A percentile compares a stretch with the other conserved stretches of the same genome.
Evolutionary conservation across 805 yeast species (phyloP).

Genomic region (Zygotorulaspora sp.): DNA sequence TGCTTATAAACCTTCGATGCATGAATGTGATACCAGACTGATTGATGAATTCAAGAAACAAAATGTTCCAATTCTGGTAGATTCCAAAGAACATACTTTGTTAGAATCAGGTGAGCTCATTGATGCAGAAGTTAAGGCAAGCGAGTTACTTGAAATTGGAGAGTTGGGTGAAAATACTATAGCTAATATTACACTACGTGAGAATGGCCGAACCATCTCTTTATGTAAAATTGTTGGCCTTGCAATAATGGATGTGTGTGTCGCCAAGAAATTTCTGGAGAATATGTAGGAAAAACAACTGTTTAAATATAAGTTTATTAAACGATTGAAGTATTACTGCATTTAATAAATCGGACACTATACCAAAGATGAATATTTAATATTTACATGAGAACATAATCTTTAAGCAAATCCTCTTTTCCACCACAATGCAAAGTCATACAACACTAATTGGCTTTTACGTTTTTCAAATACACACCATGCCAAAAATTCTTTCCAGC

Average conservation of each 20-base stretch:
- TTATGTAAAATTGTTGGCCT: slow-evolving; percentile 57
- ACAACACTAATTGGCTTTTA: slow-evolving; percentile 26
- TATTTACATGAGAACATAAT: slow-evolving; percentile 11
- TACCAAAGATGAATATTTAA: too few species aligned
- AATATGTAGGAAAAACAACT: not conserved
- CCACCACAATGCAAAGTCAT: slow-evolving; percentile 32
- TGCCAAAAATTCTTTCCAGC: slow-evolving; percentile 19
- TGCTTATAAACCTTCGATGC: slow-evolving; percentile 63
- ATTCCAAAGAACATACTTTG: slow-evolving; percentile 52
- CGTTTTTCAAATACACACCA: slow-evolving; percentile 31
- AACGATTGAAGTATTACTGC: too few species aligned
- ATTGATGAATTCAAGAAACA: slow-evolving; percentile 34
- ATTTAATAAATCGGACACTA: too few species aligned
- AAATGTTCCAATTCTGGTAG: slow-evolving; percentile 49
- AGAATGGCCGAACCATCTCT: slow-evolving; percentile 33
- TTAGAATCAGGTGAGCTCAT: slow-evolving; percentile 65
- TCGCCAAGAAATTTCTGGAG: slow-evolving; percentile 38
- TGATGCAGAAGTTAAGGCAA: slow-evolving; percentile 38
- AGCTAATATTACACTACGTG: slow-evolving; percentile 14
- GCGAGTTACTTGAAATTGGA: slow-evolving; percentile 46
- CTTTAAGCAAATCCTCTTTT: slow-evolving; percentile 11
- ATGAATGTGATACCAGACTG: slow-evolving; percentile 49
- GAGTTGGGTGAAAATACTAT: slow-evolving; percentile 30
- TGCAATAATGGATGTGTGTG: slow-evolving; percentile 58
- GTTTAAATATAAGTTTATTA: not conserved